Evolutionary conservation across 768 basidiomycete genomes (phyloP), one percentile per base, ranked within the genome.

Genomic region (Leccinum uliginosum): DNA sequence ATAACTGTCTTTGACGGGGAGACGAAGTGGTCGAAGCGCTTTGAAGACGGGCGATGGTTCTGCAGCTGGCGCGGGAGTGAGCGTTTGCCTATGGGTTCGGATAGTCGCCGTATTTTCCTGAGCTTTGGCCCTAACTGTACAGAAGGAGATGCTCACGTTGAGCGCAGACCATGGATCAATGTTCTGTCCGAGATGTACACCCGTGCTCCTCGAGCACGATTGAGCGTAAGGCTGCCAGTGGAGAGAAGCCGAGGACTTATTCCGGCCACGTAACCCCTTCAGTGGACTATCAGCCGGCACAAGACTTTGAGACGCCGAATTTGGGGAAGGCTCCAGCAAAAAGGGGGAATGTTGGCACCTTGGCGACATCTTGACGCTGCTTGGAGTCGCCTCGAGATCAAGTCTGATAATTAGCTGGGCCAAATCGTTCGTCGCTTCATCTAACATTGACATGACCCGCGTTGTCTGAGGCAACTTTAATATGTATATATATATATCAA

Each of bases 351-450:
- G 55, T 21, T 62, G 58, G 50, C 67, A 70, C 21, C 77, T 70
- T 3, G 83, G 80, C 2, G 80, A 77, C 51, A 73, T 58, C 44
- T 81, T 79, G 1, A 79, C 75, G 1, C 79, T 82, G 3, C 76
- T 75, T 0, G 89, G 90, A 0, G 91, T 92, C 4, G 88, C 87
- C 65, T 90, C 83, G 3, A 93, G 75, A 61, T 91, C 87, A n/a
- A 93, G 77, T n/a, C 81, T 80, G 59, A 85, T 88, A 69, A 93
- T 89, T 4, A 93, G 74, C 54, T 82, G 81, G 0, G 87, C 90
- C 4, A 93, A 79, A 40, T 92, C 90, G 50, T 89, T 83, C 1
- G 90, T 92, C 0, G 87, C 90, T 0, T 87, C 87, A 59, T 86
- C 86, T 17, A 91, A 73, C 30, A 89, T 79, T 0, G 84, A 87